Evolutionary conservation across 805 yeast genomes (phyloP).

Genomic region (Debaryomyces tyrocola): DNA sequence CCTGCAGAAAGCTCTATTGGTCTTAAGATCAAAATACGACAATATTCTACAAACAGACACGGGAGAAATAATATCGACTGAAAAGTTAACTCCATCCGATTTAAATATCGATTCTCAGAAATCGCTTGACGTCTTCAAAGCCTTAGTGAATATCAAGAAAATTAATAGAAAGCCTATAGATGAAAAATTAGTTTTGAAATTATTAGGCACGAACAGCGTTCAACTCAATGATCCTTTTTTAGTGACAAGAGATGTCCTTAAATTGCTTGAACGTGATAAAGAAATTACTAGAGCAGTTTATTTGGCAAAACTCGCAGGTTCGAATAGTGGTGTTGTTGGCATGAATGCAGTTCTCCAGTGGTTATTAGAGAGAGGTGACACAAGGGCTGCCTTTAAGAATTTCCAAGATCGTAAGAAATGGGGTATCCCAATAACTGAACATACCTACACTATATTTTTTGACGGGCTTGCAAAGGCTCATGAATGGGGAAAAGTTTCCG

Average conservation of each 20-base stretch:
- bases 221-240: constrained; percentile 59
- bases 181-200: constrained; percentile 47
- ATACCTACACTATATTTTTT: constrained; percentile 35
- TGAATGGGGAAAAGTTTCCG: constrained; percentile 32
- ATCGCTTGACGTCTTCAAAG: constrained; percentile 27
- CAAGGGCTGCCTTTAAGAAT: constrained; percentile 50
- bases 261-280: constrained; percentile 51
- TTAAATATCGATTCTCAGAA: constrained; percentile 18
- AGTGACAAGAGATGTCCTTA: constrained; percentile 53
- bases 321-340: constrained; percentile 53
- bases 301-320: constrained; percentile 46
- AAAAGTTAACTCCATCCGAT: constrained; percentile 21
- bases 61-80: constrained; percentile 25
- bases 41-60: constrained; percentile 20
- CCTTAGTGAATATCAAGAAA: constrained; percentile 24
- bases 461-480: constrained; percentile 33
- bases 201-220: constrained; percentile 59
- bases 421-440: constrained; percentile 55
- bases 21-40: constrained; percentile 32
- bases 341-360: constrained; percentile 62
- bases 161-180: constrained; percentile 33
- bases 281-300: constrained; percentile 50
- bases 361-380: constrained; percentile 42
- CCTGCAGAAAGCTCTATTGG: constrained; percentile 22
- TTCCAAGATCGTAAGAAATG: constrained; percentile 60